A percentile compares a stretch with the other conserved stretches of the same genome.
Conservation (phyloP, 2,329 filamentous ascomycete genomes). For the Zopfia rhizophila region DNA sequence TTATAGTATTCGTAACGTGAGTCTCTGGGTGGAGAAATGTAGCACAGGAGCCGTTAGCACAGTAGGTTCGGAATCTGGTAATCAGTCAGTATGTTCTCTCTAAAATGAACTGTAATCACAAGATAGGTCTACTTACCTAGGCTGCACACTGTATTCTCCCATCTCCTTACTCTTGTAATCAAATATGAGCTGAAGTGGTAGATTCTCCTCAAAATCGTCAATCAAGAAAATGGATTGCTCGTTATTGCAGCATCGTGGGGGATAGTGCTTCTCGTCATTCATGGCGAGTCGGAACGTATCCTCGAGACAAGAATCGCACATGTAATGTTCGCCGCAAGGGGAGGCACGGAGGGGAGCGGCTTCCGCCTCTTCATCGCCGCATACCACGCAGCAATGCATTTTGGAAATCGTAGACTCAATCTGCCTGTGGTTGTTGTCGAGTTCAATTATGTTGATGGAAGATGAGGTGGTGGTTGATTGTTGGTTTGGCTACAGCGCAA, state of each 20-base stretch:
- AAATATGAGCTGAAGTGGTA: conserved; percentile 31
- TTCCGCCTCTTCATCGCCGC: conserved; percentile 31
- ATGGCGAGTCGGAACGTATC: conserved; percentile 38
- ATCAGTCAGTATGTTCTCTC: conserved; percentile 5
- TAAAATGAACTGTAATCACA: neutral
- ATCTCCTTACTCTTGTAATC: conserved; percentile 37
- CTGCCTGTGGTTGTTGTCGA: too few species aligned
- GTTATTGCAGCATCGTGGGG: conserved; percentile 39
- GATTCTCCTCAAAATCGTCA: conserved; percentile 30
- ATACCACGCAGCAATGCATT: conserved; percentile 40
- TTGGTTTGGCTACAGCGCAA: too few species aligned
- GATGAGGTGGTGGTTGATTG: too few species aligned
- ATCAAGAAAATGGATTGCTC: conserved; percentile 29
- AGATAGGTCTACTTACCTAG: conserved; percentile 31
- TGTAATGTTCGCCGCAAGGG: conserved; percentile 35
- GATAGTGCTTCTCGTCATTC: conserved; percentile 38
- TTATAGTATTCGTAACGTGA: conserved; percentile 29
- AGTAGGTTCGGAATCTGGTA: conserved; percentile 41
- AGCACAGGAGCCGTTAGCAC: conserved; percentile 30
- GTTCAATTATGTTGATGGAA: too few species aligned
- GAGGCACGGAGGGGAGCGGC: conserved; percentile 28
- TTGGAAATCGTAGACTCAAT: too few species aligned
- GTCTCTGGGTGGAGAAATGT: conserved; percentile 34
- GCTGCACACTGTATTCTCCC: conserved; percentile 40
- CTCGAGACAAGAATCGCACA: conserved; percentile 35